Percentiles rank a stretch among this genome's conserved stretches.
phyloP scores from a whole-genome alignment of 2,329 filamentous ascomycete genomes.

The Venturia oleaginea region DNA sequence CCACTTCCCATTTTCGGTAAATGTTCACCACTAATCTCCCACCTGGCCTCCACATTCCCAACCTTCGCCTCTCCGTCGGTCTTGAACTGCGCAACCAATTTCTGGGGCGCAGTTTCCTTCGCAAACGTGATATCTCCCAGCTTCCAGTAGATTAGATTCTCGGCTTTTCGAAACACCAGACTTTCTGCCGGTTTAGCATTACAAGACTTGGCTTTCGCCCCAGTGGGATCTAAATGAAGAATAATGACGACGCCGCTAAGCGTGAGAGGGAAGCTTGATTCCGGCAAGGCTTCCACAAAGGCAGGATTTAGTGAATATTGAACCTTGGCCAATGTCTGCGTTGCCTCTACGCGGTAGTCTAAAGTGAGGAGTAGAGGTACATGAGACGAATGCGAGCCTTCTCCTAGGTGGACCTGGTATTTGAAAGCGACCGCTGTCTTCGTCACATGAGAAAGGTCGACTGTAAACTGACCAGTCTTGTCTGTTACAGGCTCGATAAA shows the following conservation, averaged over 20 bases:
- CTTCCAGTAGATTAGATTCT: conserved; percentile 71
- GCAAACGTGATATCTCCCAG: conserved; percentile 62
- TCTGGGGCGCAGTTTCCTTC: conserved; percentile 47
- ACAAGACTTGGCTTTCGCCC: conserved; percentile 53
- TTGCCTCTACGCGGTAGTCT: conserved; percentile 73
- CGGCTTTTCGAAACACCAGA: conserved; percentile 71
- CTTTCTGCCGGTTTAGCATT: conserved; percentile 60
- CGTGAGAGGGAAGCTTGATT: conserved; percentile 38
- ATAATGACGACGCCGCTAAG: conserved; percentile 69
- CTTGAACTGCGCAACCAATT: conserved; percentile 69
- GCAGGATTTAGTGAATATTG: conserved; percentile 75
- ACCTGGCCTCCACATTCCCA: conserved; percentile 72
- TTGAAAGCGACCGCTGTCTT: conserved; percentile 79
- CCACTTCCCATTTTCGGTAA: conserved; percentile 33
- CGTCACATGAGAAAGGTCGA: conserved; percentile 63
- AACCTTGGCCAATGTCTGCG: conserved; percentile 78
- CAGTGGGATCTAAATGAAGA: conserved; percentile 52
- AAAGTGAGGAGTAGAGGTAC: conserved; percentile 67
- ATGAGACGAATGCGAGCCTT: conserved; percentile 44
- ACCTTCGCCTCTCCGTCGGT: conserved; percentile 63
- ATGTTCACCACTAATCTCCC: conserved; percentile 56
- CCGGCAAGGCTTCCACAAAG: conserved; percentile 34
- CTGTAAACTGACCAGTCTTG: conserved; percentile 67
- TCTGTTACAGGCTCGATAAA: conserved; percentile 67
- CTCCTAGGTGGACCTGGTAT: conserved; percentile 72